A percentile compares a stretch with the other conserved stretches of the same genome.
Evolutionary conservation across 257 asterid genomes (phyloP).

Genomic region (Agastache rugosa): DNA sequence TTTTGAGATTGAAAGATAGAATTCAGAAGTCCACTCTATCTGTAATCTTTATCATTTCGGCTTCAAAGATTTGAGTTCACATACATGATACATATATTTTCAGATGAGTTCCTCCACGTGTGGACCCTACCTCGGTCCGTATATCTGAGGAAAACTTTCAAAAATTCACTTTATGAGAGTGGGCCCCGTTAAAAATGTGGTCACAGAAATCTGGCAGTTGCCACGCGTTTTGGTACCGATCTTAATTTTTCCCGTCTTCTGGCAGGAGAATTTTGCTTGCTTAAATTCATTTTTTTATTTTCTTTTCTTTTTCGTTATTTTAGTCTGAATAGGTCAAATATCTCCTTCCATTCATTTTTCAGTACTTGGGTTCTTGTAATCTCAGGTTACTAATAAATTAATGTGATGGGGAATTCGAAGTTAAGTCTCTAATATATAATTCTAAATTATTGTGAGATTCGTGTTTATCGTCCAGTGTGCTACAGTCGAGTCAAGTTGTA

Average conservation of each 20-base stretch:
- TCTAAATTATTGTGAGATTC: too few relatives aligned
- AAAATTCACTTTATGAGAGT: conserved; percentile 40
- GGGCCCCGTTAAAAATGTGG: background rate
- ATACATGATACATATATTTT: too few relatives aligned
- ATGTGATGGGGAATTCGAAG: background rate
- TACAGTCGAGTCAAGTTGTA: too few relatives aligned
- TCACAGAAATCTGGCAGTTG: conserved; percentile 20
- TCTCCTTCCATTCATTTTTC: too few relatives aligned
- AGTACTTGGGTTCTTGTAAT: too few relatives aligned
- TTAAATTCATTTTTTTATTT: background rate
- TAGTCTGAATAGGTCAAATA: background rate
- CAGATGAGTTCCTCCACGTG: background rate
- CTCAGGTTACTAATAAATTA: background rate
- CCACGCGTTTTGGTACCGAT: conserved; percentile 32
- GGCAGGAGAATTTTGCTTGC: conserved; percentile 31
- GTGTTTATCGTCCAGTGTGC: too few relatives aligned
- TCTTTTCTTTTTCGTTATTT: background rate
- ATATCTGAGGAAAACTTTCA: conserved; percentile 11
- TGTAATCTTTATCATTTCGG: too few relatives aligned
- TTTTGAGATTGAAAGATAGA: too few relatives aligned
- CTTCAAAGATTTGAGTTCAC: background rate
- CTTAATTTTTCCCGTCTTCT: background rate
- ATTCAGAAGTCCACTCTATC: too few relatives aligned
- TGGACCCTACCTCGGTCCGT: conserved; percentile 17
- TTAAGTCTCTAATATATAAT: too few relatives aligned